Evolutionary conservation across 2,329 filamentous ascomycete genomes (phyloP).

Genomic region (Colletotrichum liaoningense): DNA sequence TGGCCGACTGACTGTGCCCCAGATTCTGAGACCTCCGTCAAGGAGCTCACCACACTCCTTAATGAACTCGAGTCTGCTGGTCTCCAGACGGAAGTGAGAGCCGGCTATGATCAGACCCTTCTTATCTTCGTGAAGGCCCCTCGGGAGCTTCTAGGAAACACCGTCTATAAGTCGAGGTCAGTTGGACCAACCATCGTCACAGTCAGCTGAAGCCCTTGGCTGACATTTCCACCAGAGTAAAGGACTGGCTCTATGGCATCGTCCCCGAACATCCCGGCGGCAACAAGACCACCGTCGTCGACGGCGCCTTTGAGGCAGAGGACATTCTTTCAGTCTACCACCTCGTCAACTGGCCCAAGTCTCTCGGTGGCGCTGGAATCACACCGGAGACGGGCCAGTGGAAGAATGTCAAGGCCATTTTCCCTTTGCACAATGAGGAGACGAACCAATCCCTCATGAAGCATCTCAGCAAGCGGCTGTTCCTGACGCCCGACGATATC

Average conservation of each 20-base stretch:
- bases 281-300: slow-evolving; percentile 63
- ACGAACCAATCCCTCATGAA: slow-evolving; percentile 67
- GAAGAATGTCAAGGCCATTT: slow-evolving; percentile 70
- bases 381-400: slow-evolving; percentile 68
- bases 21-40: slow-evolving; percentile 49
- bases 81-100: slow-evolving; percentile 77
- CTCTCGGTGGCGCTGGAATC: slow-evolving; percentile 71
- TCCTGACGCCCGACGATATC: slow-evolving; percentile 62
- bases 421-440: slow-evolving; percentile 70
- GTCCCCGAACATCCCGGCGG: slow-evolving; percentile 70
- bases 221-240: slow-evolving; percentile 62
- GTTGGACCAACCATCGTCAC: neutral
- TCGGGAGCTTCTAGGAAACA: slow-evolving; percentile 70
- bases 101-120: slow-evolving; percentile 74
- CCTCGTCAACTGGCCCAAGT: slow-evolving; percentile 68
- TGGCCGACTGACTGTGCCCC: neutral
- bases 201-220: neutral
- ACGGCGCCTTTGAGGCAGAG: slow-evolving; percentile 70
- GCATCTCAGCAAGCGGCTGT: slow-evolving; percentile 65
- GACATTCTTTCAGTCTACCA: slow-evolving; percentile 78
- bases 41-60: slow-evolving; percentile 59
- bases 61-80: slow-evolving; percentile 71
- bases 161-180: slow-evolving; percentile 76
- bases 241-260: slow-evolving; percentile 81
- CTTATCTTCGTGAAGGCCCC: slow-evolving; percentile 75